Conservation (phyloP, 352 stramenopile genomes). For the Nothophytophthora sp. region DNA sequence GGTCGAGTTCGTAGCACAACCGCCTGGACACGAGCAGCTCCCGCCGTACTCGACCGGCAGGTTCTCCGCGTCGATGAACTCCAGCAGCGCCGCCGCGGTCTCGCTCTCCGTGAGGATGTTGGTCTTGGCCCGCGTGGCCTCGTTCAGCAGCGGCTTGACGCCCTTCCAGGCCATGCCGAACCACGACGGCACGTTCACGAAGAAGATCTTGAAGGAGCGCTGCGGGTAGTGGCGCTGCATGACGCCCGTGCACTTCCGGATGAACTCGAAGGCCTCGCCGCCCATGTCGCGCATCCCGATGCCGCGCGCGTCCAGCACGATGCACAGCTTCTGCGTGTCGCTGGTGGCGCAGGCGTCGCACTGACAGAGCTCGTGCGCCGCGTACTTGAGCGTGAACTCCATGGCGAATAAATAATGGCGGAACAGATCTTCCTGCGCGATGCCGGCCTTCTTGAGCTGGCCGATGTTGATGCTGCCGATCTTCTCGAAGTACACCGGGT, state of each 20-base stretch:
- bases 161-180: conserved; percentile 92
- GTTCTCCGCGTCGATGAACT: conserved; percentile 65
- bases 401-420: conserved; percentile 85
- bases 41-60: conserved; percentile 77
- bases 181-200: conserved; percentile 91
- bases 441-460: conserved; percentile 66
- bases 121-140: conserved; percentile 87
- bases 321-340: conserved; percentile 73
- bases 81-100: conserved; percentile 45
- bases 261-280: conserved; percentile 82
- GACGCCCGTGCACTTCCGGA: conserved; percentile 75
- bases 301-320: conserved; percentile 71
- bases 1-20: conserved; percentile 64
- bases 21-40: conserved; percentile 57
- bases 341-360: conserved; percentile 61
- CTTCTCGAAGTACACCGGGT: conserved; percentile 85
- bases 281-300: conserved; percentile 81
- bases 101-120: conserved; percentile 81
- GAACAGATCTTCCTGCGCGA: conserved; percentile 72
- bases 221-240: conserved; percentile 90
- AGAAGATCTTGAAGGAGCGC: conserved; percentile 91
- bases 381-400: conserved; percentile 85
- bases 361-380: conserved; percentile 50
- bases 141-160: conserved; percentile 86
- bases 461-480: conserved; percentile 83